These are phyloP conservation scores for Wilhelminamyces savonicus DNA, from an alignment of 805 yeast species.

Conservation along the genomic window DNA sequence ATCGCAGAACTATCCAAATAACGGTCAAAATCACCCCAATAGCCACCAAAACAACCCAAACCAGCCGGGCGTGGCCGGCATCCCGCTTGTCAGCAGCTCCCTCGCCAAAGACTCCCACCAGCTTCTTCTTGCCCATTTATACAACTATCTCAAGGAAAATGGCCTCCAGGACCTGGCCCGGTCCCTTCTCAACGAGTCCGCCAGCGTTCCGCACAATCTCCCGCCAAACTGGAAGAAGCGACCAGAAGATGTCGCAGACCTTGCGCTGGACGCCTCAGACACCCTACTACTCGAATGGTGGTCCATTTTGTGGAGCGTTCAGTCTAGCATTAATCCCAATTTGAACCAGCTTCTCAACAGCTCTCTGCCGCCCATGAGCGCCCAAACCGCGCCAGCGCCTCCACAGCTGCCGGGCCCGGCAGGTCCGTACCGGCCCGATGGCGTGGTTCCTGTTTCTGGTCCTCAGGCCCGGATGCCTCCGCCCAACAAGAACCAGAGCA, in stretches of 20 bases:
- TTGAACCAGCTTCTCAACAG: conserved; percentile 15
- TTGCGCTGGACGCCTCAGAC: conserved; percentile 34
- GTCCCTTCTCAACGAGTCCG: conserved; percentile 37
- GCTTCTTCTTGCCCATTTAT: conserved; percentile 45
- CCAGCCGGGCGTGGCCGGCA: conserved; percentile 1
- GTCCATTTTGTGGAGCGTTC: conserved; percentile 45
- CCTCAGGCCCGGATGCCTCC: conserved; percentile 2
- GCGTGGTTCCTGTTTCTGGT: neutral
- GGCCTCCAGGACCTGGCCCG: conserved; percentile 46
- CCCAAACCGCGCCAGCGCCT: conserved; percentile 1
- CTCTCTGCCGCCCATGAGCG: conserved; percentile 1
- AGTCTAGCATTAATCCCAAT: conserved; percentile 34
- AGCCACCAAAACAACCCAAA: too few relatives aligned
- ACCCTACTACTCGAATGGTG: conserved; percentile 54
- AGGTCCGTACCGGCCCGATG: neutral
- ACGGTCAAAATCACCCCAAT: too few relatives aligned
- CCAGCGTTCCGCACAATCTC: conserved; percentile 1
- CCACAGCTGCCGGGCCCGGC: conserved; percentile 4
- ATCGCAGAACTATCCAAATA: too few relatives aligned
- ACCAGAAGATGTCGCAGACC: too few relatives aligned
- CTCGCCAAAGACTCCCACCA: conserved; percentile 44
- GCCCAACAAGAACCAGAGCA: conserved; percentile 4
- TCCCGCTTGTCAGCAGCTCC: conserved; percentile 20
- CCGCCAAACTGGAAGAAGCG: conserved; percentile 12
- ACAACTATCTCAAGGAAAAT: conserved; percentile 42